These are phyloP conservation scores for Funneliformis geosporum DNA, from an alignment of 192 early-diverging fungal species.

Conservation along the genomic window DNA sequence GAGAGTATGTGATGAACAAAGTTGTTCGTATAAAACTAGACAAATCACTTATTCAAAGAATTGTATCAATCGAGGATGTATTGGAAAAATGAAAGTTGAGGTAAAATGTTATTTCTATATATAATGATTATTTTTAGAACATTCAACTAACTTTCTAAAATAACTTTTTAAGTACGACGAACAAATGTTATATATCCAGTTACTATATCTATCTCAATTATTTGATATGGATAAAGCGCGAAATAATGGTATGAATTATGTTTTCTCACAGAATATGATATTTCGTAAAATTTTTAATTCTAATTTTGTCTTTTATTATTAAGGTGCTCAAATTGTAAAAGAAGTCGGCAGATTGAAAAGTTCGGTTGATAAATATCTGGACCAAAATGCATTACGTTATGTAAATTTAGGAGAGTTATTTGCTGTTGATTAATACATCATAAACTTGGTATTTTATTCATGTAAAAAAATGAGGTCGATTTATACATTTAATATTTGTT, in stretches of 20 bases:
- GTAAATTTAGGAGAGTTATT: not conserved
- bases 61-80: slow-evolving; percentile 69
- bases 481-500: no score
- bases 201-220: not conserved
- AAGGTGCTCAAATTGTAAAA: not conserved
- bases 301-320: not conserved
- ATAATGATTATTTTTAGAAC: not conserved
- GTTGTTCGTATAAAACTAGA: slow-evolving; percentile 67
- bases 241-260: not conserved
- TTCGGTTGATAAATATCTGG: not conserved
- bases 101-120: slow-evolving; percentile 41
- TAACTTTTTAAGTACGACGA: not conserved
- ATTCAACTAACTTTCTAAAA: not conserved
- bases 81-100: slow-evolving; percentile 64
- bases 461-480: no score
- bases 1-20: slow-evolving; percentile 78
- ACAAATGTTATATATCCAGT: not conserved
- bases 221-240: not conserved
- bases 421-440: no score
- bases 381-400: not conserved
- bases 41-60: slow-evolving; percentile 63
- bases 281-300: not conserved
- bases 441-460: no score
- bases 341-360: not conserved
- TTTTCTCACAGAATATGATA: not conserved